Evolutionary conservation across 164 flowering plant species (phyloP), one percentile per base, ranked within the genome.

Genomic region (Taxillus chinensis): DNA sequence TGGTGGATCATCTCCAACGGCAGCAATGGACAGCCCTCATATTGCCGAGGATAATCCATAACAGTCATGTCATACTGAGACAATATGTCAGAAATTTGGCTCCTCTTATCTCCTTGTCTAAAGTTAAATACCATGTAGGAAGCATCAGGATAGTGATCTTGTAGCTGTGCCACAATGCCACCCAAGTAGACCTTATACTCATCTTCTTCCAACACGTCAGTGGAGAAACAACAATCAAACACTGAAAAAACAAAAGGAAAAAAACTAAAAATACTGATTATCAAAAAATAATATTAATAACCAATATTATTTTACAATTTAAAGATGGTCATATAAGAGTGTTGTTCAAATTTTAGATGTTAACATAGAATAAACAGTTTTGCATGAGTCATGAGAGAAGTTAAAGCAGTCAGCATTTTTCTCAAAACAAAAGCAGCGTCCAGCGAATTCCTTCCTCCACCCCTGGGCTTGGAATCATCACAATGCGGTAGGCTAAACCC

Each of bases 111-210:
- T 63, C 93, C 95, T 74, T 87, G 91, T 72, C 86, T 83, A 56
- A 92, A 90, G 83, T 92, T 90, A 64, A 90, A 89, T 59, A 90
- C 91, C 95, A 92, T 86, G 74, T 90, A 92, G 38, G 96, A 86
- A 60, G 96, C 92, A 72, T 92, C 98, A 3, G 89, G 87, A 65
- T 67, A 87, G 72, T 89, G 74, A 51, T 90, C 95, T 57, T 85
- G 96, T 48, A 92, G 76, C 76, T 90, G 93, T 48, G 83, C 84
- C 41, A 89, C 93, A 68, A 90, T 87, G 60, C 93, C 91, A 67
- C 82, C 83, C 85, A 90, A 62, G 79, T 92, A 92, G 52, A 69
- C 75, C 68, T 80, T 87, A 77, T 84, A 90, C 67, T 87, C 95
- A 61, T 85, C 90, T 75, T 90, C 91, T 61, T 80, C 91, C 80